Conservation (phyloP, 306 rosid species). For the Fragaria nilgerrensis region DNA sequence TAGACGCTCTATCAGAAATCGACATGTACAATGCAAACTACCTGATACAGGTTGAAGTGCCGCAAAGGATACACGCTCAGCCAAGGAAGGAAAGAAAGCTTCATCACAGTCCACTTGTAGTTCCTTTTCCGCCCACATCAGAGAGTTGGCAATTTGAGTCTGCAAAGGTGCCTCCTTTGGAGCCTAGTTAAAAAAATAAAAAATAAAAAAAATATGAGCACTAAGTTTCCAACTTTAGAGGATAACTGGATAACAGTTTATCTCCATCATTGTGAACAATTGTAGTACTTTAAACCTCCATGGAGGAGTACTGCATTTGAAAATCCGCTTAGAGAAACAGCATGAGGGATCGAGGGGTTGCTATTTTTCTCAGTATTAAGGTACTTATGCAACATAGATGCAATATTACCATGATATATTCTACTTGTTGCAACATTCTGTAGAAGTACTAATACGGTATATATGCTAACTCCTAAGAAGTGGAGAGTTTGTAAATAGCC, state of each 20-base stretch:
- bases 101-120: slow-evolving; percentile 33
- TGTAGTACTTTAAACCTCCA: not conserved
- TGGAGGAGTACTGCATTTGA: not conserved
- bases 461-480: not conserved
- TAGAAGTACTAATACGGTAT: not conserved
- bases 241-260: not conserved
- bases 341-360: not conserved
- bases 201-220: not conserved
- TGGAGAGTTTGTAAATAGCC: not conserved
- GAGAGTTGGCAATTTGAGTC: slow-evolving; percentile 41
- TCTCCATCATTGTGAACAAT: not conserved
- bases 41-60: slow-evolving; percentile 52
- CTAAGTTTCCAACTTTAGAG: not conserved
- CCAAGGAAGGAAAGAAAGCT: slow-evolving; percentile 40
- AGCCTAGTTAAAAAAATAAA: slow-evolving; percentile 19
- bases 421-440: not conserved
- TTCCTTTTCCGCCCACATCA: slow-evolving; percentile 40
- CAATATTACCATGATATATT: not conserved
- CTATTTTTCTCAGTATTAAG: not conserved
- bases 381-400: not conserved
- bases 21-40: slow-evolving; percentile 4
- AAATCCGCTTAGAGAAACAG: not conserved
- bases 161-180: slow-evolving; percentile 49
- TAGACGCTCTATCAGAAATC: not conserved
- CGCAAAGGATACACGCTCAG: slow-evolving; percentile 46